Base-by-base conservation (phyloP, 371 early-diverging fungal genomes). In the Thermomucor indicae-seudaticae region DNA sequence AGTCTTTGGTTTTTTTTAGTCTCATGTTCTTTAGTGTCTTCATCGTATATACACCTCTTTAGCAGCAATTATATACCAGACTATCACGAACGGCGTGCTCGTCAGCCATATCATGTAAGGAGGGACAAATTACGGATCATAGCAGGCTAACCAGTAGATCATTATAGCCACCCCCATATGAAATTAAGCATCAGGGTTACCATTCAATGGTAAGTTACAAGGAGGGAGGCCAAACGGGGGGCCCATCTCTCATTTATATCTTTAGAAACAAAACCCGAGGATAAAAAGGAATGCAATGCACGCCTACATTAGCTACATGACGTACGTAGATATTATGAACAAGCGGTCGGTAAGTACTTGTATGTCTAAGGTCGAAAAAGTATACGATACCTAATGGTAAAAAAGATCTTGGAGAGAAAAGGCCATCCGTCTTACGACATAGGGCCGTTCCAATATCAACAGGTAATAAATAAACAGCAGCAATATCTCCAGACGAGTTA, bases 271-370 rank as follows among this genome's bases (percentile, higher is more conserved):
- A 25, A 57, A 49, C 35, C 67, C 67, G 37, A 64, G 53, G 43
- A 56, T 64, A 12, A 48, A 57, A 47, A 49, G 75, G n/a, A 68
- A 68, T 49, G 71, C 69, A 19, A 48, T 67, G 7, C 75, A 75
- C 31, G 71, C 69, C 5, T 75, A 70, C 34, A 75, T 75, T 19
- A 68, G 69, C 37, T 75, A 75, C 17, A 70, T 64, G 57, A 75
- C 62, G 11, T 75, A 66, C 47, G 58, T 65, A 28, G 74, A 73
- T 55, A 37, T 68, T n/a, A 47, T 43, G 14, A 56, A 60, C 32
- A 53, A 51, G 41, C 53, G 45, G 19, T 19, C 14, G 37, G 37
- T 37, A 10, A 37, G 19, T 16, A 10, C 37, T 16, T n/a, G n/a
- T n/a, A n/a, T n/a, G n/a, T n/a, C n/a, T n/a, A n/a, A n/a, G n/a